These are phyloP conservation scores for Conringia planisiliqua DNA, from an alignment of 345 rosid genomes.

Conservation along the genomic window DNA sequence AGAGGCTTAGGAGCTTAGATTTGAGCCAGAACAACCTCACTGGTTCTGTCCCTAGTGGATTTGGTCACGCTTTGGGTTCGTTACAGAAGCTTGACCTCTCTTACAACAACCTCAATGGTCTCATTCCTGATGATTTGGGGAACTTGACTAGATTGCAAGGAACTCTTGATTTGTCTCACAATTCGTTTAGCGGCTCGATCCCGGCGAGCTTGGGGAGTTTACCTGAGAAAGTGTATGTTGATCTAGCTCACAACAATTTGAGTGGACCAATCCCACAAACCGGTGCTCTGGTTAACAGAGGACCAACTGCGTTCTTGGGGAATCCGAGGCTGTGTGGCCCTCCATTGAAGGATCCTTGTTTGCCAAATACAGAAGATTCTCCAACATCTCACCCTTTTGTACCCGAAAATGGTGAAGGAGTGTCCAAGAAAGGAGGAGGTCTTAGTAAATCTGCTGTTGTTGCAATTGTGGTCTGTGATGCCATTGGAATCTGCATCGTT, in stretches of 20 bases:
- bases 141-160: constrained; percentile 83
- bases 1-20: constrained; percentile 63
- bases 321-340: constrained; percentile 91
- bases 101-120: constrained; percentile 61
- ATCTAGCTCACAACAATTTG: constrained; percentile 73
- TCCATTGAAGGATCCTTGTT: constrained; percentile 76
- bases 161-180: constrained; percentile 91
- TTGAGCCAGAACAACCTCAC: constrained; percentile 75
- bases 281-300: constrained; percentile 84
- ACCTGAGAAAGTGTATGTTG: constrained; percentile 94
- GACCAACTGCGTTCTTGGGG: constrained; percentile 87
- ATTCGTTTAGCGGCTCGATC: constrained; percentile 64
- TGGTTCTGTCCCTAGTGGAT: constrained; percentile 63
- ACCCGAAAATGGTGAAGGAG: constrained; percentile 38
- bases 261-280: constrained; percentile 92
- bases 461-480: constrained; percentile 71
- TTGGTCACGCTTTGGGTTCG: constrained; percentile 56
- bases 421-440: constrained; percentile 49
- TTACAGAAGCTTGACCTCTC: constrained; percentile 81
- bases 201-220: constrained; percentile 81
- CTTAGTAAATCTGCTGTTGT: constrained; percentile 55
- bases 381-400: constrained; percentile 64
- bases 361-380: constrained; percentile 41
- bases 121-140: constrained; percentile 68
- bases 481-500: constrained; percentile 83